Base-by-base conservation (phyloP, 108 stramenopile genomes). In the Cyclostephanos tholiformis region DNA sequence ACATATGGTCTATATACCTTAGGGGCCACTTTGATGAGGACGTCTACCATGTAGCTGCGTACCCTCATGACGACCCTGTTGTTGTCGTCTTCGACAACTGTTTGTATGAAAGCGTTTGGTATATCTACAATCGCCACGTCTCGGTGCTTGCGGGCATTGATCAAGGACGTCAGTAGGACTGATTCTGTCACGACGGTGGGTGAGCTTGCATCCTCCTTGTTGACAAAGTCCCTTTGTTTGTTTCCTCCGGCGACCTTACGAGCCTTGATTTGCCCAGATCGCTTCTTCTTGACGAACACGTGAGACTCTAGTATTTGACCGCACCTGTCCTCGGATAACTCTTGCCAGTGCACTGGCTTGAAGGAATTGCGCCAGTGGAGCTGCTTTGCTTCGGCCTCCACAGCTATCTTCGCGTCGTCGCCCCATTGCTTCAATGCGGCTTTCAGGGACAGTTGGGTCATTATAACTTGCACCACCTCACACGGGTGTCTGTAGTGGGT, bases 1-100 rank as follows among this genome's bases (percentile, higher is more conserved):
- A 69, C 35, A 27, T 20, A 56, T 2, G 60, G 25, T 10, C n/a
- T 43, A 41, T 84, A 84, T 1, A 79, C 29, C 17, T 63, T 35
- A 39, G 83, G 82, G 3, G 48, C 68, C 17, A 79, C 75, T 16
- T 84, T 50, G 11, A 20, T 10, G 2, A 84, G 38, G n/a, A n/a
- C n/a, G n/a, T n/a, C n/a, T n/a, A n/a, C n/a, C n/a, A n/a, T n/a
- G n/a, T n/a, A n/a, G n/a, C 83, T 73, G n/a, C 19, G 13, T 0
- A 84, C 65, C 16, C 43, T 2, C 2, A 65, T 48, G 14, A 65
- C 46, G 3, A 65, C 64, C 17, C 64, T 4, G 6, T 65, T 22
- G 55, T 57, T 35, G 3, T 55, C 14, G 2, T 69, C 53, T 4
- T 69, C 12, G 6, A 69, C 59, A 1, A 1, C 2, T 4, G 69